Base-by-base conservation (phyloP, 306 rosid species). In the Prosopis cineraria region DNA sequence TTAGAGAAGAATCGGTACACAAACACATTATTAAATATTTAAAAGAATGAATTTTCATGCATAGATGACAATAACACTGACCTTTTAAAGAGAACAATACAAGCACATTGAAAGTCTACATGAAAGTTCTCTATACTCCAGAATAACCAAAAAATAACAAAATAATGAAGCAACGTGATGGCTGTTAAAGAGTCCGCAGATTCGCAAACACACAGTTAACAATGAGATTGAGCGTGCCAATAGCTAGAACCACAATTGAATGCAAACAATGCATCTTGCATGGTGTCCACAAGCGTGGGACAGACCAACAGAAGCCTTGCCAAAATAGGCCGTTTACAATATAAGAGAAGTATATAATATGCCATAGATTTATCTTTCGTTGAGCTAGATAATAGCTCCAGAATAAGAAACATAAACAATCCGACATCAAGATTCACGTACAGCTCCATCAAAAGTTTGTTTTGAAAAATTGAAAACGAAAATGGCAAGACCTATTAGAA, bases 401-500 rank as follows among this genome's bases (percentile, higher is more conserved):
- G 52, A 56, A 22, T 19, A 58, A 73, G 48, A 34, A 72, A 33
- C 63, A 37, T 6, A 27, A 16, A 72, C 27, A 76, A 79, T 70
- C 47, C 58, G 13, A 82, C 62, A 79, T 73, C 12, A 29, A 65
- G 52, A 85, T 29, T 73, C 80, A 33, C 41, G 77, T 47, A 34
- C 2, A 68, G 37, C 74, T 72, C 48, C 25, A 36, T 37, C 52
- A 40, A 17, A 70, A 69, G 22, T 11, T 20, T 8, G 13, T 19
- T 20, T 7, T 24, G 10, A 10, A 55, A 3, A 20, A 55, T 24
- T 52, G 25, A 52, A 52, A 20, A 52, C 43, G n/a, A 33, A 14
- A 33, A 44, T 31, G 27, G 43, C 73, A 24, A 71, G 10, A 86
- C 99, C 98, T 84, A 73, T 90, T 82, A 8, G 98, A 96, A 86